Percentiles rank a stretch among this genome's conserved stretches.
These are phyloP conservation scores for Microcos paniculata DNA, from an alignment of 345 rosid species.

Conservation along the genomic window DNA sequence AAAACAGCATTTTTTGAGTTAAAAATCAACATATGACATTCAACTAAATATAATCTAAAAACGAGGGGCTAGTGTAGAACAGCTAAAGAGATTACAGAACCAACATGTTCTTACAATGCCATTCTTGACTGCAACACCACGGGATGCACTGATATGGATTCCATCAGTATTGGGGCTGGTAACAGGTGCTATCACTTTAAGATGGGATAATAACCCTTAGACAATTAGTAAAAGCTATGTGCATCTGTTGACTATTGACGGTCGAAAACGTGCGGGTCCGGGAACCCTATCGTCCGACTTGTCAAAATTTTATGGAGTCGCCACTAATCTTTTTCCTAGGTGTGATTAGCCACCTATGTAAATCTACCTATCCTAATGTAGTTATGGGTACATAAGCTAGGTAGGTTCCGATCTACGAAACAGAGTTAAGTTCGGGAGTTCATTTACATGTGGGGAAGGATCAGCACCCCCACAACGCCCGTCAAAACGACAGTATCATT, in stretches of 20 bases:
- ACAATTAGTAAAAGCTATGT: constrained; percentile 68
- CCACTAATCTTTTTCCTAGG: too few relatives aligned
- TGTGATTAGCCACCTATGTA: too few relatives aligned
- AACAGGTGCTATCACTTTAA: constrained; percentile 65
- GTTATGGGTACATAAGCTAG: too few relatives aligned
- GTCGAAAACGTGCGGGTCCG: too few relatives aligned
- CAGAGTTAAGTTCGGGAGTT: too few relatives aligned
- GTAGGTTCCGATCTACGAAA: too few relatives aligned
- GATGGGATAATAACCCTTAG: constrained; percentile 48
- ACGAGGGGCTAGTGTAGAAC: not conserved
- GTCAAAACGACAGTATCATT: too few relatives aligned
- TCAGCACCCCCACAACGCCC: too few relatives aligned
- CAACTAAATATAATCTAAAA: not conserved
- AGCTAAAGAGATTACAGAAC: constrained; percentile 7
- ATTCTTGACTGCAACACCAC: constrained; percentile 53
- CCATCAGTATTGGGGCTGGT: constrained; percentile 93
- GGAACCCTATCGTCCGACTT: too few relatives aligned
- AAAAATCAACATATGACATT: constrained; percentile 2
- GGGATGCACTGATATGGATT: constrained; percentile 76
- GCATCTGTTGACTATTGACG: constrained; percentile 76
- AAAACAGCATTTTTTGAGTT: constrained; percentile 25
- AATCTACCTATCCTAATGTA: too few relatives aligned
- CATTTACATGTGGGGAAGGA: too few relatives aligned
- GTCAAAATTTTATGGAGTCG: too few relatives aligned
- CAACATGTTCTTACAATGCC: constrained; percentile 67